A percentile compares a stretch with the other conserved stretches of the same genome.
Evolutionary conservation across 495 filamentous ascomycete genomes (phyloP).

Genomic region (Penicillium diatomitis): DNA sequence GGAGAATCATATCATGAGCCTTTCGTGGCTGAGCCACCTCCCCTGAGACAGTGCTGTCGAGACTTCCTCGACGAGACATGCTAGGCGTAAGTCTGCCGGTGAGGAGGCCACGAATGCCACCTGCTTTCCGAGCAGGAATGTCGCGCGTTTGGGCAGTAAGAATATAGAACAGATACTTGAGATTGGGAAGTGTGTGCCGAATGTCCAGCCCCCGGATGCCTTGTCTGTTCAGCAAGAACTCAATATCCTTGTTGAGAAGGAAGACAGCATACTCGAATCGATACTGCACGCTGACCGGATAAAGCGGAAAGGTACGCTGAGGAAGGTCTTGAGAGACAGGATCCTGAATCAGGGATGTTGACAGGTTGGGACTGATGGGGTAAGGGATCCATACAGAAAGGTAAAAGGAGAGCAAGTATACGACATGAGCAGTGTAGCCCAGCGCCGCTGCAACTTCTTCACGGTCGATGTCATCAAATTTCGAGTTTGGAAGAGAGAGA

Average conservation of each 20-base stretch:
- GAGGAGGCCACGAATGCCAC: slow-evolving; percentile 59
- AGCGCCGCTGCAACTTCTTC: slow-evolving; percentile 71
- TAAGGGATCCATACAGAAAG: slow-evolving; percentile 73
- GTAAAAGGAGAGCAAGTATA: slow-evolving; percentile 74
- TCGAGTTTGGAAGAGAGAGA: slow-evolving; percentile 67
- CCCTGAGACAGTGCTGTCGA: slow-evolving; percentile 31
- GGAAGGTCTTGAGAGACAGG: slow-evolving; percentile 60
- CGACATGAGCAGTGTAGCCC: slow-evolving; percentile 69
- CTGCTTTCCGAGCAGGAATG: slow-evolving; percentile 66
- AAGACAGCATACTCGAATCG: slow-evolving; percentile 95
- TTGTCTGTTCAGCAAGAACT: slow-evolving; percentile 67
- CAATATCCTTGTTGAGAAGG: slow-evolving; percentile 86
- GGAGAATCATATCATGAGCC: slow-evolving; percentile 16
- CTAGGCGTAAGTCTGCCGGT: slow-evolving; percentile 26
- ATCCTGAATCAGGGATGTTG: slow-evolving; percentile 69
- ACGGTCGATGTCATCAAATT: slow-evolving; percentile 55
- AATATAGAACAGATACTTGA: slow-evolving; percentile 87
- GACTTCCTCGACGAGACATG: slow-evolving; percentile 31
- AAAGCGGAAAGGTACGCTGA: slow-evolving; percentile 70
- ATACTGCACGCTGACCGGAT: slow-evolving; percentile 66
- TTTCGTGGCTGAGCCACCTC: slow-evolving; percentile 24
- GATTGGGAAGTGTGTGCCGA: slow-evolving; percentile 80
- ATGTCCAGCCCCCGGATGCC: slow-evolving; percentile 75
- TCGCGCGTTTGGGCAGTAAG: slow-evolving; percentile 70
- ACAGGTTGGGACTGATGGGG: slow-evolving; percentile 60